Base-by-base conservation (phyloP, 169 alveolate species). In the Theileria orientalis region DNA sequence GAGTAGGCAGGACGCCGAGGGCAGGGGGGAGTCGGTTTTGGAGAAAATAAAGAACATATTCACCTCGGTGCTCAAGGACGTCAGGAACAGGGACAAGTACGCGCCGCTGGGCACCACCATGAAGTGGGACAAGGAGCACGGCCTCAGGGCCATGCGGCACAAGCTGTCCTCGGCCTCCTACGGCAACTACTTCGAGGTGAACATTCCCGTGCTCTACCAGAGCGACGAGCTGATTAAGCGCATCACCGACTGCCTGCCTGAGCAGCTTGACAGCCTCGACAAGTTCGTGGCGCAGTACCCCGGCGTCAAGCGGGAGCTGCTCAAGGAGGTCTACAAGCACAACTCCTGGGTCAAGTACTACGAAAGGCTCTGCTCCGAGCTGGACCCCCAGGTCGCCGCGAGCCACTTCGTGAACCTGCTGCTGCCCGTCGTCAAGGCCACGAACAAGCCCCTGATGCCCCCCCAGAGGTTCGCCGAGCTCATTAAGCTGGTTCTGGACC, bases 391-490 rank as follows among this genome's bases (percentile, higher is more conserved):
- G 23, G 46, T 76, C 14, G 86, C 73, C 37, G 86, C 86, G 9
- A 76, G 60, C n/a, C 70, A 70, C 74, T 23, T 76, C 42, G 86
- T 76, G 3, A 76, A 76, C 79, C 66, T 51, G 60, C 29, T 76
- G 30, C 7, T 76, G 7, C 86, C 86, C 27, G 23, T 54, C 30
- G 62, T 67, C 13, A n/a, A 23, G n/a, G 29, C n/a, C 25, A 3
- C 47, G 11, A 16, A 35, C 14, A 44, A 62, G 13, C 52, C 37
- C 30, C 37, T 44, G 21, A 40, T 69, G 51, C 54, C 67, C n/a
- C 79, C 44, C 25, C 68, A 68, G 30, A 73, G 61, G 66, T 59
- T 76, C 32, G 30, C 54, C 23, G 79, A 76, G 49, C 56, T 76
- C 60, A 9, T 76, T 41, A 37, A 60, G 21, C 42, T 37, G 40